phyloP scores from a whole-genome alignment of 1,284 basidiomycete genomes.

The Pseudozyma tsukubaensis region DNA sequence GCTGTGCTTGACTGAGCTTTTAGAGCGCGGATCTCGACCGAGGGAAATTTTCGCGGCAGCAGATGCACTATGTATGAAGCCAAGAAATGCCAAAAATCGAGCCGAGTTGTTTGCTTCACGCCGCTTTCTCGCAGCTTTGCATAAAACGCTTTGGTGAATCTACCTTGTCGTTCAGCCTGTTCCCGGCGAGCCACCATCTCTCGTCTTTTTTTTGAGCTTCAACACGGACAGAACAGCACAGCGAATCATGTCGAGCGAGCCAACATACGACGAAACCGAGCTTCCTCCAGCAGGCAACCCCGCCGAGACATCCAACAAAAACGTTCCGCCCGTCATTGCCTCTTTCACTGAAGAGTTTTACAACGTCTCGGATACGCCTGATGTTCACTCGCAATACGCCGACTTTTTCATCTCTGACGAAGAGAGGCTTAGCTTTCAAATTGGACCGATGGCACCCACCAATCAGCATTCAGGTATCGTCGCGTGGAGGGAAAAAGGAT shows the following conservation, averaged over 20 bases:
- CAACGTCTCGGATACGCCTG: slow-evolving; percentile 44
- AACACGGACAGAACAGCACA: too few species aligned
- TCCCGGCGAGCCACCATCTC: too few species aligned
- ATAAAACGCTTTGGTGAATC: too few species aligned
- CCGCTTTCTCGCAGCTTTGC: too few species aligned
- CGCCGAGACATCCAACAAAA: slow-evolving; percentile 29
- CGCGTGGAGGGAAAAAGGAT: slow-evolving; percentile 48
- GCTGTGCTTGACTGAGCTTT: slow-evolving; percentile 1
- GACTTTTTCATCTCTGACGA: slow-evolving; percentile 35
- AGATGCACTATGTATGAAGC: not conserved
- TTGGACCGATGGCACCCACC: slow-evolving; percentile 51
- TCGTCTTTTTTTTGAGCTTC: too few species aligned
- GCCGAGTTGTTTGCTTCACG: too few species aligned
- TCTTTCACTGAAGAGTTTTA: slow-evolving; percentile 40
- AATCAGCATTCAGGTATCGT: slow-evolving; percentile 32
- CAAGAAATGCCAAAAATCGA: too few species aligned
- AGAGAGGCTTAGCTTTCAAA: slow-evolving; percentile 42
- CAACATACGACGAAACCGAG: slow-evolving; percentile 24
- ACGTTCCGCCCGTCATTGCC: slow-evolving; percentile 34
- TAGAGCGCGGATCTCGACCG: not conserved
- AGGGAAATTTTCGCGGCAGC: not conserved
- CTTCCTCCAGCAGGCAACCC: slow-evolving; percentile 39
- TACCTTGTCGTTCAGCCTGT: too few species aligned
- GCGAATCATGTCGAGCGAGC: slow-evolving; percentile 10
- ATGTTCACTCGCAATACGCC: slow-evolving; percentile 45